Percentiles rank a stretch among this genome's conserved stretches.
Evolutionary conservation across 2,329 filamentous ascomycete species (phyloP).

Genomic region (Leptosphaerulina australis): DNA sequence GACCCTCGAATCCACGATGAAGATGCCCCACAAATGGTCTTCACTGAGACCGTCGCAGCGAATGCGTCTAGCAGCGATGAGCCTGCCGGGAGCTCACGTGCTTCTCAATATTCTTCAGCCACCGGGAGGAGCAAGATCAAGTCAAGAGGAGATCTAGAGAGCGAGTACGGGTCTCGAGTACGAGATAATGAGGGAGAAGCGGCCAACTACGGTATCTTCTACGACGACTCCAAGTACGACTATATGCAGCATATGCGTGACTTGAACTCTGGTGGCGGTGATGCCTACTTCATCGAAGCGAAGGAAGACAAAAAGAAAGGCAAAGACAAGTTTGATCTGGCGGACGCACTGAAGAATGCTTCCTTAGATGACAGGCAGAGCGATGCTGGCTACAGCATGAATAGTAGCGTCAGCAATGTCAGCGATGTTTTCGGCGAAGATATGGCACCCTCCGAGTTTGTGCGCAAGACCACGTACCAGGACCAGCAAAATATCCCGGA

Average conservation of each 20-base stretch:
- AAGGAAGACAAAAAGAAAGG: slow-evolving; percentile 72
- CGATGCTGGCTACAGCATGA: slow-evolving; percentile 52
- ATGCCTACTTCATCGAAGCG: slow-evolving; percentile 82
- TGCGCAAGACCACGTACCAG: slow-evolving; percentile 80
- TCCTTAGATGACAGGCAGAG: slow-evolving; percentile 51
- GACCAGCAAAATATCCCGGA: slow-evolving; percentile 93
- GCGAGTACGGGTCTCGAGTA: slow-evolving; percentile 71
- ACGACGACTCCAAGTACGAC: slow-evolving; percentile 93
- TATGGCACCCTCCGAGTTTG: slow-evolving; percentile 78
- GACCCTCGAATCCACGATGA: slow-evolving; percentile 96
- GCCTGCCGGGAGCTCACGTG: slow-evolving; percentile 54
- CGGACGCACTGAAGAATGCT: slow-evolving; percentile 74
- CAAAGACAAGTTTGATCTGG: slow-evolving; percentile 72
- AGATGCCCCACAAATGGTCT: slow-evolving; percentile 85
- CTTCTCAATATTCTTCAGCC: slow-evolving; percentile 52
- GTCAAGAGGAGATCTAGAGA: slow-evolving; percentile 77
- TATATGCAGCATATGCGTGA: slow-evolving; percentile 99
- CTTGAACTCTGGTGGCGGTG: slow-evolving; percentile 67
- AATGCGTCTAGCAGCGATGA: slow-evolving; percentile 41
- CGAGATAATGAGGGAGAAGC: slow-evolving; percentile 95
- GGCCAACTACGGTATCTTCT: slow-evolving; percentile 91
- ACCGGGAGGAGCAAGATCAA: slow-evolving; percentile 60
- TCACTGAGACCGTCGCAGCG: slow-evolving; percentile 68
- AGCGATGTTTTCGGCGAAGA: slow-evolving; percentile 71
- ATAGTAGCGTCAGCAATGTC: slow-evolving; percentile 49